A percentile compares a stretch with the other conserved stretches of the same genome.
Evolutionary conservation across 2,329 filamentous ascomycete genomes (phyloP).

Genomic region (Cladophialophora bantiana): DNA sequence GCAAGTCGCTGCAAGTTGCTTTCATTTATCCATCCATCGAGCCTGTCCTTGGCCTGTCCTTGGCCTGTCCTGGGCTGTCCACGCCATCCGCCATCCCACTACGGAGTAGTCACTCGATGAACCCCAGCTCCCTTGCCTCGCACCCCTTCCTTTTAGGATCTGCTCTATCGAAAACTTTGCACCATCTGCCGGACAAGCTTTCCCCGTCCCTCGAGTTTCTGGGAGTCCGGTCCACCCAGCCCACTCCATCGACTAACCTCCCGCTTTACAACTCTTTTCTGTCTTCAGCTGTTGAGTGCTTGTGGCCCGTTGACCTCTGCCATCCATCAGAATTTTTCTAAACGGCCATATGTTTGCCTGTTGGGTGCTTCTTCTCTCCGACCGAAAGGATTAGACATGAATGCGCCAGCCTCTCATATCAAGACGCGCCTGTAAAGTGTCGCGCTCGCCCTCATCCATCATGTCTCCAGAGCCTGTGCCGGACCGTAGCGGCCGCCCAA

Average conservation of each 20-base stretch:
- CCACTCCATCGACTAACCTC: background rate
- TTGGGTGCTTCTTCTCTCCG: background rate
- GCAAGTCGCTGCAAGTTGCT: background rate
- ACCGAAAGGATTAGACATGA: background rate
- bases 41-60: background rate
- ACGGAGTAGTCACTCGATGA: background rate
- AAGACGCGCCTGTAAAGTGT: background rate
- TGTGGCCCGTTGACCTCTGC: background rate
- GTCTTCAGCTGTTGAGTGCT: background rate
- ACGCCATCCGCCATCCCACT: background rate
- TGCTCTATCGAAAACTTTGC: background rate
- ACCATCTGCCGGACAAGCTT: slow-evolving; percentile 5
- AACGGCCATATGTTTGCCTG: background rate
- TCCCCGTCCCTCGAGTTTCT: background rate
- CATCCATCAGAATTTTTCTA: background rate
- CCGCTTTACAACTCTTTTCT: background rate
- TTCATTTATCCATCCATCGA: background rate
- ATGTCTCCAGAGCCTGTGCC: slow-evolving; percentile 12
- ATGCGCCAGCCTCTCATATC: background rate
- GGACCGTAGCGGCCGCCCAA: slow-evolving; percentile 16
- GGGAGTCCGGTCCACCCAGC: background rate
- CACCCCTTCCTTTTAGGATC: background rate
- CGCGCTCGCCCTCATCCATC: background rate
- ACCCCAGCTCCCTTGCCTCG: background rate
- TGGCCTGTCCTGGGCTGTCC: background rate